Evolutionary conservation across 257 asterid species (phyloP).

Genomic region (Fraxinus cuspidata): DNA sequence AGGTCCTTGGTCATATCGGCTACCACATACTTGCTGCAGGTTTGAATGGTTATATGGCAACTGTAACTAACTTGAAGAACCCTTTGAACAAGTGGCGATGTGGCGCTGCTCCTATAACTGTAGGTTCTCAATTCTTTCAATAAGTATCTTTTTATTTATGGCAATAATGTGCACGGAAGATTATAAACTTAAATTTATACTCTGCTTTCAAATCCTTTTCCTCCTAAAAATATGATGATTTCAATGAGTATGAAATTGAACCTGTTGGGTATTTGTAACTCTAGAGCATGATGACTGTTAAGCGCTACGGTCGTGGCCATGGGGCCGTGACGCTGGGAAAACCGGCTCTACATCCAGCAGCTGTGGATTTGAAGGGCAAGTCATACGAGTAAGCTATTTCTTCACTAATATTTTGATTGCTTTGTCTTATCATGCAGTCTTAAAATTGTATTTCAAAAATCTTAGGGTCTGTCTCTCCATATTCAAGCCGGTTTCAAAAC

Average conservation of each 20-base stretch:
- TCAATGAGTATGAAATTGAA: background rate
- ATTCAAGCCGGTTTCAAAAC: too few relatives aligned
- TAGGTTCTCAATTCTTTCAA: constrained; percentile 33
- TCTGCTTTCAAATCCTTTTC: background rate
- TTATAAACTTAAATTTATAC: background rate
- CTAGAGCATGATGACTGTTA: constrained; percentile 94
- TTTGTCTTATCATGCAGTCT: background rate
- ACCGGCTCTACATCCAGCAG: constrained; percentile 94
- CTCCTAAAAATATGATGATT: background rate
- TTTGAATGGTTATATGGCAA: constrained; percentile 93
- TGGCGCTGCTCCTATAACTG: constrained; percentile 97
- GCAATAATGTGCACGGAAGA: background rate
- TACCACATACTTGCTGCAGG: constrained; percentile 92
- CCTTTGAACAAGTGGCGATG: constrained; percentile 93
- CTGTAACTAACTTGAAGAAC: constrained; percentile 80
- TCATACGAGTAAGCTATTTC: constrained; percentile 68
- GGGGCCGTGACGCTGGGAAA: constrained; percentile 64
- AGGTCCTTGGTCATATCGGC: constrained; percentile 91
- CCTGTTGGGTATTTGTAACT: constrained; percentile 17
- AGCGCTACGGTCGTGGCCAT: constrained; percentile 80
- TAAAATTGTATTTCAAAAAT: background rate
- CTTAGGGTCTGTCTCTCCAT: too few relatives aligned
- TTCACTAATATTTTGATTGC: background rate
- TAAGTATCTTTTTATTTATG: background rate
- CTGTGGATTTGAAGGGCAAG: constrained; percentile 93